Evolutionary conservation across 2,329 filamentous ascomycete genomes (phyloP), one percentile per base, ranked within the genome.

Genomic region (Arthrobotrys sphaeroides): DNA sequence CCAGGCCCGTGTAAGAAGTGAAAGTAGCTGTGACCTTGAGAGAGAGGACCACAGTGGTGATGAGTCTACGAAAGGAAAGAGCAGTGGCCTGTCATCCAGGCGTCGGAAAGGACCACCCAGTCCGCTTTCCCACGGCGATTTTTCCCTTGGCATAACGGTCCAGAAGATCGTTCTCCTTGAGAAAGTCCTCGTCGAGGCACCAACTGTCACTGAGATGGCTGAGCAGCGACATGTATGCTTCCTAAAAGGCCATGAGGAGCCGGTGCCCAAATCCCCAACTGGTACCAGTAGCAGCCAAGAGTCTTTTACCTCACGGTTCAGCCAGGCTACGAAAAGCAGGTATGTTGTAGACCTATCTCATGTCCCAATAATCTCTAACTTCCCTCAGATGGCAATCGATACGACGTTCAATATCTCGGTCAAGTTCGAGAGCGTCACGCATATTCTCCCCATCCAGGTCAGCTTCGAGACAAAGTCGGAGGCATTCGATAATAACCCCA

Each of bases 81-180:
- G 49, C n/a, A 69, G 64, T 22, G 64, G 55, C 2, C 20, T 75
- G 43, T 61, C 72, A 47, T 40, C 62, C 20, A 62, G 51, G 47
- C 73, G 60, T 22, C 45, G 66, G 64, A 77, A 72, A 36, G 49
- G 59, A 10, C 59, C 73, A 26, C 64, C 65, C 2, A 70, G 42
- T 24, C 73, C 62, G 2, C 40, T 75, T 18, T 57, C 67, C 13
- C 55, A 77, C 38, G 73, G 73, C n/a, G 73, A 77, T 33, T 77
- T 77, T 53, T 77, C 66, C n/a, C 53, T 77, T 26, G 73, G 73
- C 24, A 77, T 77, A 45, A 77, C 73, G 1, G 73, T 77, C 45
- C 73, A 77, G 13, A 77, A 77, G 38, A 77, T 77, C n/a, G 73
- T 77, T 31, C 66, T 77, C 18, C 42, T 77, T 16, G 73, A 77